Base-by-base conservation (phyloP, 768 basidiomycete genomes). In the Sarcomyxa edulis region DNA sequence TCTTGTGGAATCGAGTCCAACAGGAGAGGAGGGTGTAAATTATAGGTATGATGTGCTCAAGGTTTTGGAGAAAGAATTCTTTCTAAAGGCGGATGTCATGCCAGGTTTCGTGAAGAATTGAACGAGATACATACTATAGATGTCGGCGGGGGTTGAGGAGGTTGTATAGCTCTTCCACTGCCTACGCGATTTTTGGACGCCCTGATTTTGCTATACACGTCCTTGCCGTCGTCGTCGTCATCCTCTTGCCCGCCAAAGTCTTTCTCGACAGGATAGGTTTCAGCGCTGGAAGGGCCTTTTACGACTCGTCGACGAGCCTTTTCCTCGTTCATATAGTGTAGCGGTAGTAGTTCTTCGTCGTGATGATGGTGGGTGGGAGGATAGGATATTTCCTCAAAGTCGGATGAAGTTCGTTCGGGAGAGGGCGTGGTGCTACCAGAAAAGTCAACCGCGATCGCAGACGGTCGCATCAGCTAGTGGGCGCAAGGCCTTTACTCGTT, bases 1-100 rank as follows among this genome's bases (percentile, higher is more conserved):
- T 99, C 50, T 83, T 76, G 69, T 94, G 85, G 61, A 86, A 95
- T 20, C 94, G 84, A 5, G 95, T 96, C 78, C 88, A 91, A 68
- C 95, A 93, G 8, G 92, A 83, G 31, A 97, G 78, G 22, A 95
- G 76, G 28, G 94, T 96, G 67, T 98, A 99, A 26, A 91, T 65
- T 38, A 81, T 72, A 6, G 92, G 84, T 0, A 82, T 72, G 45
- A 92, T 58, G 56, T 84, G 78, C 48, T 90, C 86, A 37, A 77
- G 62, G 61, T 92, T 89, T 69, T 91, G 87, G 38, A 76, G 60
- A 35, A 89, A 52, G 58, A 89, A 86, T 59, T 91, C 87, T 54
- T 66, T 64, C 85, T 90, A 30, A 10, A n/a, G n/a, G 28, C 15
- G 36, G 49, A 10, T 31, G 37, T 43, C 41, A 47, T 7, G 12